phyloP scores from a whole-genome alignment of 2,329 filamentous ascomycete genomes.

The Ascochyta fabae region DNA sequence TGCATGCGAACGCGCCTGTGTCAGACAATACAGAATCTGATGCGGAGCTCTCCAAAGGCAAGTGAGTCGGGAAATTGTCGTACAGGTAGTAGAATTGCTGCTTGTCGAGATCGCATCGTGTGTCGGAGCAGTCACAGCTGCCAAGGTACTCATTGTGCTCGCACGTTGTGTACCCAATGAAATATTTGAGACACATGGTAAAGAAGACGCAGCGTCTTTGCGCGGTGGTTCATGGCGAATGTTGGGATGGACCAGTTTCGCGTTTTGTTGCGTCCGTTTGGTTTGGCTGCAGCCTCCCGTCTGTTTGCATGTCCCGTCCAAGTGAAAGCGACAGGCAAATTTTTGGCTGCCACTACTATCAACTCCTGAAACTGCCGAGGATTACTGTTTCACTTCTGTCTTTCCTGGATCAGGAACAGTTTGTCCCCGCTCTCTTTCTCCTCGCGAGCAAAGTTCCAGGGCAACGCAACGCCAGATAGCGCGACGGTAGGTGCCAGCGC shows the following conservation, averaged over 20 bases:
- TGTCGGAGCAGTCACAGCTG: constrained; percentile 6
- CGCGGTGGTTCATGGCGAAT: not conserved
- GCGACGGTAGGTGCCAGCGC: not conserved
- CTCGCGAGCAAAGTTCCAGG: too few species aligned
- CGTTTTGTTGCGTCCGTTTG: constrained; percentile 4
- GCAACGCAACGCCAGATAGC: not conserved
- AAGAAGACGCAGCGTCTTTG: not conserved
- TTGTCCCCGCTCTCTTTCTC: not conserved
- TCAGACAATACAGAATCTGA: not conserved
- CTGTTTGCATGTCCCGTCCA: not conserved
- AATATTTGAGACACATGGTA: constrained; percentile 15
- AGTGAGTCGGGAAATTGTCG: constrained; percentile 5
- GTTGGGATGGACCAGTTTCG: not conserved
- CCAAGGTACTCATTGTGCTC: constrained; percentile 13
- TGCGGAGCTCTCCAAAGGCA: not conserved
- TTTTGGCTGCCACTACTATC: not conserved
- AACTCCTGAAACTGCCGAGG: not conserved
- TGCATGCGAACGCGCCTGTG: not conserved
- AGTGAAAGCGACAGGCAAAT: constrained; percentile 7
- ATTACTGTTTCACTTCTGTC: too few species aligned
- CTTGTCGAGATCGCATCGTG: constrained; percentile 1
- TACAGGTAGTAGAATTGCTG: constrained; percentile 9
- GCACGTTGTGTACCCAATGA: not conserved
- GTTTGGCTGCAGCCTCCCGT: constrained; percentile 6
- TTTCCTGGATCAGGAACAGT: not conserved